phyloP scores from a whole-genome alignment of 2,329 filamentous ascomycete genomes.

The Cyanodermella asteris region DNA sequence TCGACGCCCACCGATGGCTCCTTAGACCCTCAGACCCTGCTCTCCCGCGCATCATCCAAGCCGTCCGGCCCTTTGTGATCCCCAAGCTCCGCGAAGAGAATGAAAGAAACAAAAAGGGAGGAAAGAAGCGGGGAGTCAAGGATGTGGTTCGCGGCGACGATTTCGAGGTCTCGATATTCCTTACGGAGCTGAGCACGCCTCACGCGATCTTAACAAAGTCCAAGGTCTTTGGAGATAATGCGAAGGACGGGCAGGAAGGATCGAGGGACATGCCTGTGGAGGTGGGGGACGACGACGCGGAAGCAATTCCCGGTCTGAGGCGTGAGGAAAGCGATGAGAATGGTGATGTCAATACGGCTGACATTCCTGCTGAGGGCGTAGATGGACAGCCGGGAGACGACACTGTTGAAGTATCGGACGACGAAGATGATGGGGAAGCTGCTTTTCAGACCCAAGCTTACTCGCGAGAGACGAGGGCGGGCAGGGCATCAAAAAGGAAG shows the following conservation, averaged over 20 bases:
- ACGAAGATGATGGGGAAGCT: slow-evolving; percentile 18
- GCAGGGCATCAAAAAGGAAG: slow-evolving; percentile 21
- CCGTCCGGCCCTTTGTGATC: slow-evolving; percentile 63
- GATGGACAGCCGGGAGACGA: slow-evolving; percentile 9
- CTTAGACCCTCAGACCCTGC: slow-evolving; percentile 55
- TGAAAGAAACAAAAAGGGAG: slow-evolving; percentile 36
- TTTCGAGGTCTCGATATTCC: slow-evolving; percentile 85
- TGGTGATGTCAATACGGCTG: slow-evolving; percentile 23
- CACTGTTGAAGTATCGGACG: slow-evolving; percentile 12
- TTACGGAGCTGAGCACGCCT: slow-evolving; percentile 65
- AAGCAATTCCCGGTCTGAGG: not conserved
- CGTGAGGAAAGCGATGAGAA: slow-evolving; percentile 35
- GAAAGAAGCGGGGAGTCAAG: slow-evolving; percentile 50
- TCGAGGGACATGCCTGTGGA: slow-evolving; percentile 20
- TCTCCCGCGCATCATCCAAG: slow-evolving; percentile 63
- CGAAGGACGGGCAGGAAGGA: slow-evolving; percentile 22
- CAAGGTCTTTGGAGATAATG: slow-evolving; percentile 34
- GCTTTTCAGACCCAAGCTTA: slow-evolving; percentile 6
- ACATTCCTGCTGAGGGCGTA: slow-evolving; percentile 30
- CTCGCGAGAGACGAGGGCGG: slow-evolving; percentile 26
- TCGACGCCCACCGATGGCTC: slow-evolving; percentile 63
- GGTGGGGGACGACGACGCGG: slow-evolving; percentile 16
- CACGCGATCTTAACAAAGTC: slow-evolving; percentile 74
- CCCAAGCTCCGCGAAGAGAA: slow-evolving; percentile 82
- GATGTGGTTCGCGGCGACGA: slow-evolving; percentile 82